Percentiles rank a stretch among this genome's conserved stretches.
These are phyloP conservation scores for Pythium aphanidermatum DNA, from an alignment of 352 stramenopile species.

Conservation along the genomic window DNA sequence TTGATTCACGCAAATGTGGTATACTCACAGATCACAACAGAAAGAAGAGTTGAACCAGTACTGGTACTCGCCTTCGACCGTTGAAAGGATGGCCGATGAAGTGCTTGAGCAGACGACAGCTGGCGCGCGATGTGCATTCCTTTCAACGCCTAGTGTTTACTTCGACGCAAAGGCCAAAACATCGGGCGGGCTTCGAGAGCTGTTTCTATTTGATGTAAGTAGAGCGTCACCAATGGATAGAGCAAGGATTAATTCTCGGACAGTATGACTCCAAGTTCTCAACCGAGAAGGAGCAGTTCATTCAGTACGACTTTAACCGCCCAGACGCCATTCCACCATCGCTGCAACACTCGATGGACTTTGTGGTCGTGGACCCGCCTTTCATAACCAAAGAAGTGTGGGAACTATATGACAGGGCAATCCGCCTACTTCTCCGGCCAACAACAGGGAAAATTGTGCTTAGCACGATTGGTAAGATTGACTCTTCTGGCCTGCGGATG, in stretches of 20 bases:
- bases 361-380: conserved; percentile 92
- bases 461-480: conserved; percentile 80
- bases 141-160: conserved; percentile 93
- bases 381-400: conserved; percentile 94
- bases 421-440: conserved; percentile 52
- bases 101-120: conserved; percentile 44
- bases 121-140: conserved; percentile 72
- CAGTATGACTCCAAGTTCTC: conserved; percentile 86
- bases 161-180: conserved; percentile 71
- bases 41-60: conserved; percentile 96
- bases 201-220: conserved; percentile 88
- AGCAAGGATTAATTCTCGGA: no score
- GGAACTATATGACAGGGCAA: conserved; percentile 77
- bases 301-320: conserved; percentile 90
- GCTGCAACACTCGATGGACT: conserved; percentile 74
- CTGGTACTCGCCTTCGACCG: conserved; percentile 90
- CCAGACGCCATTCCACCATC: conserved; percentile 53
- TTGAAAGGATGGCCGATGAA: conserved; percentile 68
- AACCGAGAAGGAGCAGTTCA: conserved; percentile 49
- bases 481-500: background rate
- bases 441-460: conserved; percentile 72
- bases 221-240: no score
- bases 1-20: background rate
- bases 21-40: conserved; percentile 25
- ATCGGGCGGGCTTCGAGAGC: conserved; percentile 26